Evolutionary conservation across 2,329 filamentous ascomycete species (phyloP).

Genomic region (Colletotrichum sp.): DNA sequence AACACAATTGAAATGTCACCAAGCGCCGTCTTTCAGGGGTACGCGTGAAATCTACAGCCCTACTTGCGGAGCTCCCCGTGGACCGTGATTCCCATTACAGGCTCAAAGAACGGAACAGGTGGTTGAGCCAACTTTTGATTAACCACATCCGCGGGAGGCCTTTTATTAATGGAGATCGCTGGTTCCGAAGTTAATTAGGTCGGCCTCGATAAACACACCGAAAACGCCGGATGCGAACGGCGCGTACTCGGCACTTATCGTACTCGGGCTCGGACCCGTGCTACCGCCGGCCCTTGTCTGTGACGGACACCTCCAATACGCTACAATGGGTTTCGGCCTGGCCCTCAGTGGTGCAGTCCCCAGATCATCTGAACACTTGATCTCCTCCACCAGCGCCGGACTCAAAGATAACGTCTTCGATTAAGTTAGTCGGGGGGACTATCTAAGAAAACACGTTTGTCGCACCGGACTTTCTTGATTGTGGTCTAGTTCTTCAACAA

Average conservation of each 20-base stretch:
- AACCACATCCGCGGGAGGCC: background rate
- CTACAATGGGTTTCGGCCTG: background rate
- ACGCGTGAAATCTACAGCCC: background rate
- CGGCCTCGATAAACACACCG: background rate
- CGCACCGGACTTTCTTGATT: fast-evolving
- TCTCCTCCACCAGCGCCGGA: background rate
- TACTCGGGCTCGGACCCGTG: background rate
- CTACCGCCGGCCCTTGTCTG: background rate
- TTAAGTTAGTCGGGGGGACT: background rate
- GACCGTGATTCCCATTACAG: background rate
- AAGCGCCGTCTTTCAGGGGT: background rate
- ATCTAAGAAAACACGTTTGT: background rate
- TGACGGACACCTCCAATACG: background rate
- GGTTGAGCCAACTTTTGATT: background rate
- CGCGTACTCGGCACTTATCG: background rate
- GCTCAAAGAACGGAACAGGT: background rate
- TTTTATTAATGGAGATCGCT: background rate
- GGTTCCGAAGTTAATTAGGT: background rate
- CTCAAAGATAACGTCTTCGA: background rate
- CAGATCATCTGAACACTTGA: background rate
- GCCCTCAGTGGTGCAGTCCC: fast-evolving
- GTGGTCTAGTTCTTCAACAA: fast-evolving
- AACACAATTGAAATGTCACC: background rate
- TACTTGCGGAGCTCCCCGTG: background rate
- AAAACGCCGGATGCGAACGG: background rate